Evolutionary conservation across 345 rosid species (phyloP).

Genomic region (Turnera subulata): DNA sequence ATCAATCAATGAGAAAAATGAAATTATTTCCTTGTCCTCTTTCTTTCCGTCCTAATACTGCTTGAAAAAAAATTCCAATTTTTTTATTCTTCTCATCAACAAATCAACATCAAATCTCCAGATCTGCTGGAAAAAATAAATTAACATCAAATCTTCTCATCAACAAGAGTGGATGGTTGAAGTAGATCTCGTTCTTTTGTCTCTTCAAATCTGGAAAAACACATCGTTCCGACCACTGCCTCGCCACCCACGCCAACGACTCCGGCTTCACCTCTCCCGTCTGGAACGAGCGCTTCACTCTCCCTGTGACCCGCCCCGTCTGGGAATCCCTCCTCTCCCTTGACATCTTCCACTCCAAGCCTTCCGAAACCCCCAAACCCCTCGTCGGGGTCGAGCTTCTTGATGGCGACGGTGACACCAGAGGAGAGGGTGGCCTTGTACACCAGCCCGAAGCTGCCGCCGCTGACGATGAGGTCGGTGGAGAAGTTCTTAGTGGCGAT

Average conservation of each 20-base stretch:
- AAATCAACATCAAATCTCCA: no score
- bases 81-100: no score
- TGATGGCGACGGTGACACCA: conserved; percentile 69
- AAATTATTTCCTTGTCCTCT: no score
- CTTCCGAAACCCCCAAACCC: conserved; percentile 75
- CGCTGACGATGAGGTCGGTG: conserved; percentile 64
- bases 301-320: conserved; percentile 21
- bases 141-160: no score
- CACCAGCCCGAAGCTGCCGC: conserved; percentile 87
- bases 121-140: no score
- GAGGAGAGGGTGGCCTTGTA: conserved; percentile 53
- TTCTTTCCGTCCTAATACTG: no score
- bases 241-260: conserved; percentile 18
- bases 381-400: conserved; percentile 77
- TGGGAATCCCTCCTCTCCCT: conserved; percentile 19
- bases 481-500: conserved; percentile 66
- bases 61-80: no score
- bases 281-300: conserved; percentile 23
- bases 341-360: conserved; percentile 31
- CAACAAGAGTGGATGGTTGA: no score
- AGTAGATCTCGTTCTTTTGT: no score
- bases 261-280: conserved; percentile 18
- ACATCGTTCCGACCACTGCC: conserved; percentile 13
- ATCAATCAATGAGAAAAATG: no score
- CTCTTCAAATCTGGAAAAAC: no score